phyloP scores from a whole-genome alignment of 129 eudicot genomes.

The Ambrosia trifida region DNA sequence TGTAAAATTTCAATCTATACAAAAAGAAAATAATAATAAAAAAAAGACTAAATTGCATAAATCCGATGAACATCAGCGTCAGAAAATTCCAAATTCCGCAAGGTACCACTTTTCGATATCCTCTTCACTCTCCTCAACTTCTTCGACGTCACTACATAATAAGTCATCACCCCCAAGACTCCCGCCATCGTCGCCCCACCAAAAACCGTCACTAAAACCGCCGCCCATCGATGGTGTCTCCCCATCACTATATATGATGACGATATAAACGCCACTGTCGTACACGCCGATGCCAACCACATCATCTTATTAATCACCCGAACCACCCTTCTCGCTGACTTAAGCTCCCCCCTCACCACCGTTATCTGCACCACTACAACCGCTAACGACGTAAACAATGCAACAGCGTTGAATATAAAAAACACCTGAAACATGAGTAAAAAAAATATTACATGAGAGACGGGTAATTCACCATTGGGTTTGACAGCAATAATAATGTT shows the following conservation, averaged over 20 bases:
- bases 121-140: slow-evolving; percentile 55
- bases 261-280: slow-evolving; percentile 69
- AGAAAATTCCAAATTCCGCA: slow-evolving; percentile 43
- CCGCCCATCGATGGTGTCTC: slow-evolving; percentile 55
- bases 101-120: slow-evolving; percentile 45
- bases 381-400: slow-evolving; percentile 66
- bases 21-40: too few species aligned
- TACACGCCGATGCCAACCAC: slow-evolving; percentile 84
- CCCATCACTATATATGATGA: slow-evolving; percentile 73
- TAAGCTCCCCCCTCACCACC: slow-evolving; percentile 75
- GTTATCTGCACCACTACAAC: slow-evolving; percentile 82
- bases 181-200: slow-evolving; percentile 70
- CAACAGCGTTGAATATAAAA: slow-evolving; percentile 59
- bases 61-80: slow-evolving; percentile 61
- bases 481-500: too few species aligned
- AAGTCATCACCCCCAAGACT: slow-evolving; percentile 66
- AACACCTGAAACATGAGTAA: slow-evolving; percentile 40
- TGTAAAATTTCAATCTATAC: slow-evolving; percentile 4
- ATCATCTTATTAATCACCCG: slow-evolving; percentile 79
- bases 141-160: slow-evolving; percentile 63
- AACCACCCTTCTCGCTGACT: slow-evolving; percentile 65
- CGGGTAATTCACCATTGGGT: too few species aligned
- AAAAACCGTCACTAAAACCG: slow-evolving; percentile 53
- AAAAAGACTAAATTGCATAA: slow-evolving; percentile 42
- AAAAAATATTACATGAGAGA: too few species aligned